Evolutionary conservation across 2,329 filamentous ascomycete genomes (phyloP).

Genomic region (Diaporthe citriasiana): DNA sequence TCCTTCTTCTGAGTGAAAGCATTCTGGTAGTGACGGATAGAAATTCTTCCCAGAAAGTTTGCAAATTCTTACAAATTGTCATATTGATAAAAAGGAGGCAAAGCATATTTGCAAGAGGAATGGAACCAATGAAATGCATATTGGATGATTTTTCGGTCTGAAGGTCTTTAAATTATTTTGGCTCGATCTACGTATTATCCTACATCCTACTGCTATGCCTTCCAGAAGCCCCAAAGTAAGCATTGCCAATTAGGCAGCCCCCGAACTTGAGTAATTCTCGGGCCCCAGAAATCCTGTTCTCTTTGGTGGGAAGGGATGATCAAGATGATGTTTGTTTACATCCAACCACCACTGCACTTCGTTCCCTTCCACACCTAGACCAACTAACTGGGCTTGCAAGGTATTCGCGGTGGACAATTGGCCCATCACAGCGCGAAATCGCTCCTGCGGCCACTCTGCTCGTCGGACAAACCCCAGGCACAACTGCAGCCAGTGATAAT

Average conservation of each 20-base stretch:
- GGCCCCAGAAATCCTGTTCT: neutral
- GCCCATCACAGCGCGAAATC: neutral
- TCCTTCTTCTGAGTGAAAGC: too few species aligned
- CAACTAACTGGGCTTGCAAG: neutral
- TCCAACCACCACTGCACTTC: neutral
- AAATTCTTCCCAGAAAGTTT: neutral
- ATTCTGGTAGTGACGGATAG: neutral
- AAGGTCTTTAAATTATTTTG: neutral
- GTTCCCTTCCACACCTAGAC: neutral
- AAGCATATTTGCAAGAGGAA: too few species aligned
- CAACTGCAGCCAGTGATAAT: neutral
- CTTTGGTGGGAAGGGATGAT: neutral
- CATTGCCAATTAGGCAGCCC: neutral
- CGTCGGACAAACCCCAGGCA: neutral
- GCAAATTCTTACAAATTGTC: neutral
- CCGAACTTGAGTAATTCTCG: neutral
- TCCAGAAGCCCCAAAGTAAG: neutral
- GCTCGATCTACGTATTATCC: too few species aligned
- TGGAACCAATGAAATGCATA: neutral
- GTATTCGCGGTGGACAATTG: too few species aligned
- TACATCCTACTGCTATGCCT: too few species aligned
- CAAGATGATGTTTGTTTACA: neutral
- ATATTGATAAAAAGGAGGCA: too few species aligned
- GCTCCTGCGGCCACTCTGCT: neutral
- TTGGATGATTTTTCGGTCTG: neutral